phyloP scores from a whole-genome alignment of 2,329 filamentous ascomycete genomes.

The Pseudocercospora ulei region DNA sequence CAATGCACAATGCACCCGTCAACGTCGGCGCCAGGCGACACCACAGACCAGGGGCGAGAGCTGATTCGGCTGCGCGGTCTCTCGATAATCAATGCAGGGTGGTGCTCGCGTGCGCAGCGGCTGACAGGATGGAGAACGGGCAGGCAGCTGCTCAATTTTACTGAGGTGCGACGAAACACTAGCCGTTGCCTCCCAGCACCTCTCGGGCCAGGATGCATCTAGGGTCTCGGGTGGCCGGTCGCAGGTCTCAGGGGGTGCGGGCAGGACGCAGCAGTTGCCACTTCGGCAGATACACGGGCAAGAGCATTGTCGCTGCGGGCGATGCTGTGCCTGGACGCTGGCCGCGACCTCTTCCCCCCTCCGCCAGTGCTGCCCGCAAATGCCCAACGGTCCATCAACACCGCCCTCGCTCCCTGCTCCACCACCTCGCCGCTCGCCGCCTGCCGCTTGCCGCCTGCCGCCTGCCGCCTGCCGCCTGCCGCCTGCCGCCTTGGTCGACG shows the following conservation, averaged over 20 bases:
- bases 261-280: conserved; percentile 4
- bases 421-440: too few species aligned
- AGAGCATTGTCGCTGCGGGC: too few species aligned
- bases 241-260: too few species aligned
- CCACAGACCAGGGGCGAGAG: background rate
- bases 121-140: conserved; percentile 3
- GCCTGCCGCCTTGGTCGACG: too few species aligned
- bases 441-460: too few species aligned
- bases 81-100: conserved; percentile 4
- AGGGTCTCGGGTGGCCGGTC: conserved; percentile 4
- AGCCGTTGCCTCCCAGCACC: conserved; percentile 4
- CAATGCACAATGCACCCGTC: background rate
- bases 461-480: too few species aligned
- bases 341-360: conserved; percentile 1
- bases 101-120: conserved; percentile 5
- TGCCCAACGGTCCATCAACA: conserved; percentile 2
- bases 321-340: too few species aligned
- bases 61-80: conserved; percentile 1
- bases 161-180: conserved; percentile 6
- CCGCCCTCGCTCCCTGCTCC: conserved; percentile 2
- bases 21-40: background rate
- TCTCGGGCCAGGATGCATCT: conserved; percentile 3
- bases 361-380: background rate
- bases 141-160: conserved; percentile 4
- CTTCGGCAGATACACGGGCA: conserved; percentile 5